A percentile compares a stretch with the other conserved stretches of the same genome.
Conservation (phyloP, 257 asterid genomes). For the Knoxia roxburghii region DNA sequence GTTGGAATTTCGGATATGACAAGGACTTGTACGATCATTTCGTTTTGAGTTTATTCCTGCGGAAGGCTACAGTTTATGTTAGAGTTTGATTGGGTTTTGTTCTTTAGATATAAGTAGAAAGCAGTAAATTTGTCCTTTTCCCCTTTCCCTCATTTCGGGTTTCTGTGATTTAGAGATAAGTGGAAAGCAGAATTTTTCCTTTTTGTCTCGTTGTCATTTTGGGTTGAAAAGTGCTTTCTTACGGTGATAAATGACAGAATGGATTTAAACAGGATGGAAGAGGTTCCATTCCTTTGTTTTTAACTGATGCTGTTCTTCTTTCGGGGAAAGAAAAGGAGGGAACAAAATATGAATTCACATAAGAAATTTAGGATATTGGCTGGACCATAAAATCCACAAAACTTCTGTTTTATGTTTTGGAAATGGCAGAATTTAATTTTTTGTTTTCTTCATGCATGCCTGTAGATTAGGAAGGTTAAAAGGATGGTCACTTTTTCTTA, state of each 20-base stretch:
- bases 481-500: not conserved
- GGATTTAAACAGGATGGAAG: not conserved
- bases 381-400: not conserved
- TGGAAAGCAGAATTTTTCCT: too few species aligned
- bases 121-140: not conserved
- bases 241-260: not conserved
- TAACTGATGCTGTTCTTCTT: not conserved
- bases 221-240: too few species aligned
- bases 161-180: too few species aligned
- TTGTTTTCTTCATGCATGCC: not conserved
- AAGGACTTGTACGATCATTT: not conserved
- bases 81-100: not conserved
- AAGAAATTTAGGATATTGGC: not conserved
- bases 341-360: too few species aligned
- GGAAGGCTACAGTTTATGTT: not conserved
- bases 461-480: not conserved
- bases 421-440: not conserved
- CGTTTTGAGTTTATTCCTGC: not conserved
- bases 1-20: slow-evolving; percentile 5
- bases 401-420: not conserved
- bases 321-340: not conserved
- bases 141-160: too few species aligned
- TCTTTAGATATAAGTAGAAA: not conserved
- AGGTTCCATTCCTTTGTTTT: not conserved
- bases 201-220: too few species aligned